A percentile compares a stretch with the other conserved stretches of the same genome.
These are phyloP conservation scores for Psilocybe azurescens DNA, from an alignment of 768 basidiomycete species.

Conservation along the genomic window DNA sequence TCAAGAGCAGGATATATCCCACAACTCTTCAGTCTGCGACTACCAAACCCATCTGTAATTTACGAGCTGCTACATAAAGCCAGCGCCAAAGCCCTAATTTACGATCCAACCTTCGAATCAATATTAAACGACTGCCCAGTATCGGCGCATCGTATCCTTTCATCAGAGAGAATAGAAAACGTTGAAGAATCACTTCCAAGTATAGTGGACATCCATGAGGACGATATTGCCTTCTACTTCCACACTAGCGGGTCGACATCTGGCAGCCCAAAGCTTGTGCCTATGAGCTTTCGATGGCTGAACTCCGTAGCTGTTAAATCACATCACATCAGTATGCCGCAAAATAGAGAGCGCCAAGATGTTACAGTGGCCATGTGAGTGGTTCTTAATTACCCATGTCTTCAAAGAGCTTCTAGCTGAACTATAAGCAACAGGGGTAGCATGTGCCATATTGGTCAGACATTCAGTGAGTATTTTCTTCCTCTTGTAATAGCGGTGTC, in stretches of 20 bases:
- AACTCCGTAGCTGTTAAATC: conserved; percentile 67
- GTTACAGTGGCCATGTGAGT: conserved; percentile 78
- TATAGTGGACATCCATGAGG: conserved; percentile 38
- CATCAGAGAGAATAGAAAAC: conserved; percentile 40
- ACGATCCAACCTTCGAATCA: conserved; percentile 60
- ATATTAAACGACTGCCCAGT: conserved; percentile 52
- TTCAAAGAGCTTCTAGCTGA: conserved; percentile 36
- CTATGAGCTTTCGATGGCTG: conserved; percentile 72
- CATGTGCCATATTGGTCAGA: conserved; percentile 84
- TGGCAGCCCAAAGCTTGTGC: conserved; percentile 82
- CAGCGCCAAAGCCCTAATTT: conserved; percentile 66
- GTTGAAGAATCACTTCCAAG: conserved; percentile 47
- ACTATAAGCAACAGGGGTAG: conserved; percentile 61
- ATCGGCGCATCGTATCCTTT: conserved; percentile 50
- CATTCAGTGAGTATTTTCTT: conserved; percentile 60
- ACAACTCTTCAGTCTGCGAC: conserved; percentile 78
- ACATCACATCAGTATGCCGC: conserved; percentile 52
- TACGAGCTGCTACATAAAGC: conserved; percentile 72
- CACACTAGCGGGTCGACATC: conserved; percentile 86
- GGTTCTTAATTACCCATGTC: conserved; percentile 19
- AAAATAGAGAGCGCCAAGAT: conserved; percentile 59
- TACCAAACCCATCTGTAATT: conserved; percentile 74
- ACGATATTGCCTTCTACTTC: conserved; percentile 69
- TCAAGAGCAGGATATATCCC: conserved; percentile 80
- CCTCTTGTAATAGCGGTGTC: conserved; percentile 28